Evolutionary conservation across 345 rosid genomes (phyloP).

Genomic region (Arabidopsis thaliana): TAIR10.1 NC_003076.8:20190501-20191000

Average conservation of each 20-base stretch:
- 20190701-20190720: constrained; percentile 48
- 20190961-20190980: constrained; percentile 53
- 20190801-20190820: constrained; percentile 47
- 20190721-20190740: constrained; percentile 51
- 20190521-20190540: constrained; percentile 50
- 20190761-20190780: constrained; percentile 53
- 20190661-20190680: constrained; percentile 63
- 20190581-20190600: neutral
- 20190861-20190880: constrained; percentile 29
- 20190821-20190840: constrained; percentile 58
- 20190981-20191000: constrained; percentile 57
- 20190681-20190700: constrained; percentile 50
- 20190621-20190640: constrained; percentile 50
- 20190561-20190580: constrained; percentile 39
- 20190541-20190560: constrained; percentile 52
- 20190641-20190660: constrained; percentile 44
- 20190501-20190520: constrained; percentile 59
- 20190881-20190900: constrained; percentile 43
- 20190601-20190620: constrained; percentile 56
- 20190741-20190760: constrained; percentile 48
- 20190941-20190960: constrained; percentile 45
- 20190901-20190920: constrained; percentile 43
- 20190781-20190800: constrained; percentile 51
- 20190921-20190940: constrained; percentile 49
- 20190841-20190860: constrained; percentile 54